Evolutionary conservation across 2,329 filamentous ascomycete genomes (phyloP).

Genomic region (Colletotrichum sp.): DNA sequence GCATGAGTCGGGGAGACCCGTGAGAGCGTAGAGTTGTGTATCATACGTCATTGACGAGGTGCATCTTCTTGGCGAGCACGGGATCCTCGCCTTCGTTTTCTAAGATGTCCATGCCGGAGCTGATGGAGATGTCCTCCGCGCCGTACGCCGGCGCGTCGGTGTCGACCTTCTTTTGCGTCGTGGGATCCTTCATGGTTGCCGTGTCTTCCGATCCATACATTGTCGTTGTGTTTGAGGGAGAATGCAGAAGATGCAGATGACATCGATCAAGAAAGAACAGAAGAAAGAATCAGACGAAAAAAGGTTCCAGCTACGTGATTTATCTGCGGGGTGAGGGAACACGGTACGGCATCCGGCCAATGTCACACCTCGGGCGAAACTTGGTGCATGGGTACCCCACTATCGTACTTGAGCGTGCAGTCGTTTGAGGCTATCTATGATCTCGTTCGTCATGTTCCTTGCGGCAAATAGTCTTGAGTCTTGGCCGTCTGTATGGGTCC

Average conservation of each 20-base stretch:
- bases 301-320: neutral
- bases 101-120: conserved; percentile 54
- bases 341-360: neutral
- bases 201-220: neutral
- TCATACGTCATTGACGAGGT: conserved; percentile 69
- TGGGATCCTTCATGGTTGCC: neutral
- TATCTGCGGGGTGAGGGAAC: neutral
- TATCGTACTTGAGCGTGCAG: neutral
- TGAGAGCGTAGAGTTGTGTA: neutral
- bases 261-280: neutral
- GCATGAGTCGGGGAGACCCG: neutral
- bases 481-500: neutral
- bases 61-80: conserved; percentile 70
- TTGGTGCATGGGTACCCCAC: neutral
- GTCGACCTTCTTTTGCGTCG: conserved; percentile 4
- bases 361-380: neutral
- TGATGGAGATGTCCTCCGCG: neutral
- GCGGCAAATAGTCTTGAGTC: neutral
- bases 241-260: neutral
- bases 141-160: neutral
- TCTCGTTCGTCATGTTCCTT: neutral
- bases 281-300: neutral
- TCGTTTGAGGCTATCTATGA: neutral
- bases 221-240: neutral
- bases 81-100: conserved; percentile 63